Evolutionary conservation across 192 early-diverging fungal genomes (phyloP), one percentile per base, ranked within the genome.

Genomic region (Radiomyces spectabilis): DNA sequence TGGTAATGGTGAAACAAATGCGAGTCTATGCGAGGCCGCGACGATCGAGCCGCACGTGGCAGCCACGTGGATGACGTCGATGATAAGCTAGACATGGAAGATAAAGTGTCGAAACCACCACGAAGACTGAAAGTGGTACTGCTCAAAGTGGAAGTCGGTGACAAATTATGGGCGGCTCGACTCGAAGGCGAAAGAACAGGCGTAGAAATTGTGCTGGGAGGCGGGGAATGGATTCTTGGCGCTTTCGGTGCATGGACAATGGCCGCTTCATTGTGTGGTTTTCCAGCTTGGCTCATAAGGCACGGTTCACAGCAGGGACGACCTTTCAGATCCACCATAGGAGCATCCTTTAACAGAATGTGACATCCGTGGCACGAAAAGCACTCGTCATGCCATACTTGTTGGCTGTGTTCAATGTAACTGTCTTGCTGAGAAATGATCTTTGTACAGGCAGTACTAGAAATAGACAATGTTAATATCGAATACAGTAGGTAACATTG

Each of bases 301-400:
- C 75, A 77, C 10, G 55, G 43, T 37, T 73, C 71, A 48, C 75
- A 77, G 13, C 75, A 77, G 13, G 75, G 75, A 31, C 65, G 58
- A 39, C 72, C 68, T 10, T 41, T 25, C 10, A 77, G 40, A 31
- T 77, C 75, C 3, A 77, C 71, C 65, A 77, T 50, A 13, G 75
- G 75, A 6, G 59, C 52, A n/a, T 58, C 41, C 0, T 57, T 52
- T 9, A 77, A 13, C 25, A 61, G 55, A 1, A 52, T 29, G 27
- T 39, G 42, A 30, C 75, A 77, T 31, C 53, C 58, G 50, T 47
- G 63, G 40, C 75, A 77, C n/a, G 26, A 41, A 34, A 77, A 77
- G 43, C 75, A 77, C 24, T 53, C 50, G 55, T 60, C 50, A 16
- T 44, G 61, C 61, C 61, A 63, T 10, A 54, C 41, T 4, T 31